Conservation (phyloP, 371 early-diverging fungal genomes). For the Capillidium rhysosporum region DNA sequence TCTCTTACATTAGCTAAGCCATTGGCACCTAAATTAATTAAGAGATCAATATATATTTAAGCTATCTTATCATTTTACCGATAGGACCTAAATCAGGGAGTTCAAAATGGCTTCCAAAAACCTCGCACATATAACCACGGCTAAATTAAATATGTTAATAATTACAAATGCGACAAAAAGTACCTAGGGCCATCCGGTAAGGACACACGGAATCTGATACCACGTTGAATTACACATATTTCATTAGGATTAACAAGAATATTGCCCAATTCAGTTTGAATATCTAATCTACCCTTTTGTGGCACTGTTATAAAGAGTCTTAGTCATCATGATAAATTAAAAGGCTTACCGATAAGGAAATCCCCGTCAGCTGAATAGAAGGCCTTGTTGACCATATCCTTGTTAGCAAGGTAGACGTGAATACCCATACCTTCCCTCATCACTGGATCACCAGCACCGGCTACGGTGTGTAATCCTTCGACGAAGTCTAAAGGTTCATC, state of each 20-base stretch:
- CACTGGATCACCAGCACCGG: slow-evolving; percentile 77
- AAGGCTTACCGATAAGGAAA: slow-evolving; percentile 51
- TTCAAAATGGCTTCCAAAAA: slow-evolving; percentile 73
- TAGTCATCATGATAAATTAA: background rate
- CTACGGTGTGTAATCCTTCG: slow-evolving; percentile 61
- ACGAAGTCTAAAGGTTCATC: slow-evolving; percentile 46
- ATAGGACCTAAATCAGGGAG: slow-evolving; percentile 92
- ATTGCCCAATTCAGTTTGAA: slow-evolving; percentile 83
- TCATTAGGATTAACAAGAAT: slow-evolving; percentile 73
- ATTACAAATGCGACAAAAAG: background rate
- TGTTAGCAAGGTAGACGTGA: slow-evolving; percentile 62
- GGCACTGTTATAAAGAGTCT: slow-evolving; percentile 36
- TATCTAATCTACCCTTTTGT: slow-evolving; percentile 74
- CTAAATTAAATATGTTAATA: slow-evolving; percentile 9
- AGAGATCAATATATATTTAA: background rate
- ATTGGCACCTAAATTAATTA: slow-evolving; percentile 47
- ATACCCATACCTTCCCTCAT: slow-evolving; percentile 60
- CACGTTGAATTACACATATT: slow-evolving; percentile 81
- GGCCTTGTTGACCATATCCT: slow-evolving; percentile 51
- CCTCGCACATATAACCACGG: slow-evolving; percentile 83
- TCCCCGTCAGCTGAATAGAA: slow-evolving; percentile 88
- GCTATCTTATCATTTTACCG: slow-evolving; percentile 19
- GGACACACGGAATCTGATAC: slow-evolving; percentile 63
- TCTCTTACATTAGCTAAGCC: slow-evolving; percentile 90
- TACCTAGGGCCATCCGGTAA: slow-evolving; percentile 63